Conservation (phyloP, 1,284 basidiomycete genomes). For the Trametes pubescens region DNA sequence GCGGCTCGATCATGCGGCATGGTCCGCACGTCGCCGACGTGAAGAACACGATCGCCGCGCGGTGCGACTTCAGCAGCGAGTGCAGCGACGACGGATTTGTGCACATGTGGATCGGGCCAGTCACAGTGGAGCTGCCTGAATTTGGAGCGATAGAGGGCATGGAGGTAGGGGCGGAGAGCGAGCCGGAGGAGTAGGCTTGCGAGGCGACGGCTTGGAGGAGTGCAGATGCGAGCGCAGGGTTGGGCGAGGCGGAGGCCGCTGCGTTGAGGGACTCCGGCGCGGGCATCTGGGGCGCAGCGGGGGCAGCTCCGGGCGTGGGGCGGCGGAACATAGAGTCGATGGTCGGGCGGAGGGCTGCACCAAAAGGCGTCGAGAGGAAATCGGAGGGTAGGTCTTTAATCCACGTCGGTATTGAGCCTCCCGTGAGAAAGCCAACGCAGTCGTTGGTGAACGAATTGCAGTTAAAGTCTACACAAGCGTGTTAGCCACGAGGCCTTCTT, state of each 20-base stretch:
- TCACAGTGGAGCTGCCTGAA: slow-evolving; percentile 56
- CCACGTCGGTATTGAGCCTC: slow-evolving; percentile 78
- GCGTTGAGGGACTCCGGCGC: slow-evolving; percentile 41
- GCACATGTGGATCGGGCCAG: slow-evolving; percentile 68
- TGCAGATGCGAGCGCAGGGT: slow-evolving; percentile 62
- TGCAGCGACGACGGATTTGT: slow-evolving; percentile 64
- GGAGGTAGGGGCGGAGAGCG: slow-evolving; percentile 39
- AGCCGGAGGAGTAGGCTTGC: slow-evolving; percentile 49
- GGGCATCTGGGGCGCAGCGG: slow-evolving; percentile 48
- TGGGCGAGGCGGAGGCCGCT: slow-evolving; percentile 46
- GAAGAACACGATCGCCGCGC: slow-evolving; percentile 69
- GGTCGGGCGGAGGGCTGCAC: slow-evolving; percentile 84
- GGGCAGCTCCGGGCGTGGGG: slow-evolving; percentile 52
- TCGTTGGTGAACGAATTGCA: slow-evolving; percentile 95
- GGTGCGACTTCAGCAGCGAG: slow-evolving; percentile 56
- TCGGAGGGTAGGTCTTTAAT: slow-evolving; percentile 89
- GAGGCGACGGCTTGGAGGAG: slow-evolving; percentile 72
- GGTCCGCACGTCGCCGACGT: slow-evolving; percentile 71
- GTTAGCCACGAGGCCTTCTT: background rate
- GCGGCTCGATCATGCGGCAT: slow-evolving; percentile 69
- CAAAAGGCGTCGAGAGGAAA: slow-evolving; percentile 92
- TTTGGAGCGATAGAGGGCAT: slow-evolving; percentile 35
- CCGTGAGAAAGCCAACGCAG: slow-evolving; percentile 84
- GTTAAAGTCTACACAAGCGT: slow-evolving; percentile 70
- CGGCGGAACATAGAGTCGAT: slow-evolving; percentile 88